Evolutionary conservation across 176 grass and related monocot genomes (phyloP).

Genomic region (Thalia dealbata): DNA sequence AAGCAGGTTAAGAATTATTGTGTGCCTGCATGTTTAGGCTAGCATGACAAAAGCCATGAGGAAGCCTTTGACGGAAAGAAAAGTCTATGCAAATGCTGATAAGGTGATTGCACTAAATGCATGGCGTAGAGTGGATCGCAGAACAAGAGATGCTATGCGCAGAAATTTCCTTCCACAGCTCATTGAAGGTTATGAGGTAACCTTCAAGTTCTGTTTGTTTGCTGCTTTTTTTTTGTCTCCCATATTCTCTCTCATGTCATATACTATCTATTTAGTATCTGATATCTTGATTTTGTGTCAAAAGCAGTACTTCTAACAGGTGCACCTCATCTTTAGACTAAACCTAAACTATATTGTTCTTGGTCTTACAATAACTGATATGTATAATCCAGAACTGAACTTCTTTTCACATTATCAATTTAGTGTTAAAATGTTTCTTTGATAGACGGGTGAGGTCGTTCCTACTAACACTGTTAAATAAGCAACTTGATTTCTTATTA

Average conservation of each 20-base stretch:
- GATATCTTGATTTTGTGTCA: neutral
- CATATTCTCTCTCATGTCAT: neutral
- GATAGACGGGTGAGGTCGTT: no score
- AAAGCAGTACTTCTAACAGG: neutral
- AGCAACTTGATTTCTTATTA: no score
- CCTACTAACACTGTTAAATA: no score
- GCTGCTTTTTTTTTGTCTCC: no score
- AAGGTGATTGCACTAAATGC: conserved; percentile 51
- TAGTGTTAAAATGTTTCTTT: no score
- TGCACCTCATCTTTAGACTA: neutral
- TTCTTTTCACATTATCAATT: no score
- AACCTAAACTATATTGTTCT: neutral
- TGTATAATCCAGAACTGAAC: no score
- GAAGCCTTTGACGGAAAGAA: conserved; percentile 31
- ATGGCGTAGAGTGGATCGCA: conserved; percentile 63
- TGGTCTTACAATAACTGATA: no score
- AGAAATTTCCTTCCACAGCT: conserved; percentile 62
- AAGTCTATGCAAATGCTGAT: conserved; percentile 34
- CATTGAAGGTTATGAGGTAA: conserved; percentile 71
- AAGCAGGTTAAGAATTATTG: conserved; percentile 6
- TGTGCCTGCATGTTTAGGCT: conserved; percentile 31
- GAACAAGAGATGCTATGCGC: conserved; percentile 70
- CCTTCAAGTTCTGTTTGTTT: neutral
- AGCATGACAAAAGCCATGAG: conserved; percentile 45
- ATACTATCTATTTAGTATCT: neutral